phyloP scores from a whole-genome alignment of 495 filamentous ascomycete genomes.

The Xylaria venustula region DNA sequence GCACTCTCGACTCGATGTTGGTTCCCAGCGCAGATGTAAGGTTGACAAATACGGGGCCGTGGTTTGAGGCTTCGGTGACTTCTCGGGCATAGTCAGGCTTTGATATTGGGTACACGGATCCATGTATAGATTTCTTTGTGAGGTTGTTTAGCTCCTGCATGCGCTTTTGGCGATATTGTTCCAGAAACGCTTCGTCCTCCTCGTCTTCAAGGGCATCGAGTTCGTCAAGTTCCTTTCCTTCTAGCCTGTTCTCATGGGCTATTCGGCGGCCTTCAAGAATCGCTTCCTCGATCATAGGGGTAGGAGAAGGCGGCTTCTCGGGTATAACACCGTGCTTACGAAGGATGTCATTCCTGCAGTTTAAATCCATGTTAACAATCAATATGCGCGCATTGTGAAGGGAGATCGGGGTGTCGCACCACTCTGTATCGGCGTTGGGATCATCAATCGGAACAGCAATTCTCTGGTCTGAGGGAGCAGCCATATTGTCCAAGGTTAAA shows the following conservation, averaged over 20 bases:
- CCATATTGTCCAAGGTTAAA: conserved; percentile 52
- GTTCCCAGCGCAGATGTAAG: conserved; percentile 72
- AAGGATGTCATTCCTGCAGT: conserved; percentile 92
- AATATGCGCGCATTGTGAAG: conserved; percentile 12
- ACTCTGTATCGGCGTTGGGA: conserved; percentile 97
- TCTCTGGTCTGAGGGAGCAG: conserved; percentile 64
- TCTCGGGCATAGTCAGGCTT: conserved; percentile 90
- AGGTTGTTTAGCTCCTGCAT: conserved; percentile 75
- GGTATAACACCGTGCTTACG: conserved; percentile 94
- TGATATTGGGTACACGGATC: conserved; percentile 87
- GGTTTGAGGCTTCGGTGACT: conserved; percentile 85
- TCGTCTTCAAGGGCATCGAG: conserved; percentile 87
- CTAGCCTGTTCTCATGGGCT: conserved; percentile 85
- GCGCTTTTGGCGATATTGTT: conserved; percentile 81
- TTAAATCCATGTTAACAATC: conserved; percentile 15
- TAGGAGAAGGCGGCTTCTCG: conserved; percentile 91
- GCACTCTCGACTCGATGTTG: conserved; percentile 77
- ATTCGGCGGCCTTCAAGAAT: conserved; percentile 73
- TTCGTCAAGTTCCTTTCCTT: conserved; percentile 91
- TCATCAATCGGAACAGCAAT: conserved; percentile 83
- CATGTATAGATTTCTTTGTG: conserved; percentile 71
- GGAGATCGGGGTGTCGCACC: conserved; percentile 49
- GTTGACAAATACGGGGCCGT: conserved; percentile 75
- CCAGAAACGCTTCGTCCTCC: conserved; percentile 88
- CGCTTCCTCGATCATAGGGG: conserved; percentile 94